These are phyloP conservation scores for Chalaropsis thielavioides DNA, from an alignment of 2,329 filamentous ascomycete species.

Conservation along the genomic window DNA sequence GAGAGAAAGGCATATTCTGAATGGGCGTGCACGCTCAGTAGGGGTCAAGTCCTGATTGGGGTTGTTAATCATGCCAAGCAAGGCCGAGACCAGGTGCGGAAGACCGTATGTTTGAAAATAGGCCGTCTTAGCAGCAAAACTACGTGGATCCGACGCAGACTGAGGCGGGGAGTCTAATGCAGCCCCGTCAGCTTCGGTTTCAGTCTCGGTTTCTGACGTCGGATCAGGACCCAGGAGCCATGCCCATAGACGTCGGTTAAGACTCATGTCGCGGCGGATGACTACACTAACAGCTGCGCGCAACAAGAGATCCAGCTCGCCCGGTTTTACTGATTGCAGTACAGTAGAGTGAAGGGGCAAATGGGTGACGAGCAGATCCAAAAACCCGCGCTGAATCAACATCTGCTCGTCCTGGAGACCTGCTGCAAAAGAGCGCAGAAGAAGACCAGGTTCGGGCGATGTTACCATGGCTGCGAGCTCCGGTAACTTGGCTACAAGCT, in stretches of 20 bases:
- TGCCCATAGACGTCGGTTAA: constrained; percentile 87
- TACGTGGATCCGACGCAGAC: constrained; percentile 31
- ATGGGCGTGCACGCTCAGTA: constrained; percentile 64
- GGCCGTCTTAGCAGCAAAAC: constrained; percentile 46
- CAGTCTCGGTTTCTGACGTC: constrained; percentile 20
- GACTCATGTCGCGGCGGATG: constrained; percentile 81
- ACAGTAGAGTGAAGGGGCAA: constrained; percentile 72
- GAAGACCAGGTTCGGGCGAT: constrained; percentile 76
- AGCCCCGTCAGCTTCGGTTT: constrained; percentile 29
- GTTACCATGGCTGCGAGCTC: constrained; percentile 50
- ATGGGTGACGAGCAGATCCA: constrained; percentile 83
- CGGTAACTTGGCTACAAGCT: not conserved
- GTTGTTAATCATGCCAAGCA: constrained; percentile 60
- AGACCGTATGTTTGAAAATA: constrained; percentile 78
- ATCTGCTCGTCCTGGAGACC: constrained; percentile 78
- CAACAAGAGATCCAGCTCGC: constrained; percentile 69
- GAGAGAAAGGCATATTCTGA: constrained; percentile 80
- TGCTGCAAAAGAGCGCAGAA: constrained; percentile 82
- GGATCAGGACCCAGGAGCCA: constrained; percentile 82
- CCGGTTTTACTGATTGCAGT: constrained; percentile 57
- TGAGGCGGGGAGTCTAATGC: constrained; percentile 31
- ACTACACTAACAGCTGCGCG: constrained; percentile 78
- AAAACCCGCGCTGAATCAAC: constrained; percentile 82
- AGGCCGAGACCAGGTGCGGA: constrained; percentile 54
- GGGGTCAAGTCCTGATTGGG: constrained; percentile 25